Conservation (phyloP, 495 filamentous ascomycete species). For the Aspergillus leporis region DNA sequence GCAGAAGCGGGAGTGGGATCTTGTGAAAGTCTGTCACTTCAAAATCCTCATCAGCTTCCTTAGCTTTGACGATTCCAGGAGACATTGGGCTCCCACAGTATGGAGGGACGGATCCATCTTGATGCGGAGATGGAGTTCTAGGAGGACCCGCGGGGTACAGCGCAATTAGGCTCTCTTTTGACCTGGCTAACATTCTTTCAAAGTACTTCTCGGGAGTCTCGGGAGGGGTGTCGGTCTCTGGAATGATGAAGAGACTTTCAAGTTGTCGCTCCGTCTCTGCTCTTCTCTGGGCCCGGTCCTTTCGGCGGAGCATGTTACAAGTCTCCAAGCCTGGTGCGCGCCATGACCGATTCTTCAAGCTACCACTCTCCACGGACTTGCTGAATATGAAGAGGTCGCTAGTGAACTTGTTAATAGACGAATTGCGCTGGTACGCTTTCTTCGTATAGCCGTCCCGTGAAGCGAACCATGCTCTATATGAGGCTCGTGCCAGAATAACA, state of each 20-base stretch:
- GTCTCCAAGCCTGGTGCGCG: slow-evolving; percentile 25
- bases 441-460: slow-evolving; percentile 20
- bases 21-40: slow-evolving; percentile 17
- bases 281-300: slow-evolving; percentile 15
- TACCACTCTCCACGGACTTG: slow-evolving; percentile 21
- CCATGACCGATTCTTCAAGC: slow-evolving; percentile 19
- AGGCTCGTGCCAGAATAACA: slow-evolving; percentile 29
- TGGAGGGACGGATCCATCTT: neutral
- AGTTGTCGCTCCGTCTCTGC: slow-evolving; percentile 16
- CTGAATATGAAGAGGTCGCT: slow-evolving; percentile 28
- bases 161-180: neutral
- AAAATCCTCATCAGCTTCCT: slow-evolving; percentile 9
- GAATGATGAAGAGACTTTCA: slow-evolving; percentile 22
- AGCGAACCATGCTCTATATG: slow-evolving; percentile 34
- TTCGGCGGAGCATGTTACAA: slow-evolving; percentile 23
- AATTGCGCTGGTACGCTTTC: slow-evolving; percentile 17
- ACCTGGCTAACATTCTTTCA: slow-evolving; percentile 14
- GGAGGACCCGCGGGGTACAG: neutral
- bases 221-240: slow-evolving; percentile 2
- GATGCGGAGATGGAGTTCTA: slow-evolving; percentile 4
- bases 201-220: slow-evolving; percentile 9
- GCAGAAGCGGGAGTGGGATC: slow-evolving; percentile 15
- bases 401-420: slow-evolving; percentile 19
- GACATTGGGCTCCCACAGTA: slow-evolving; percentile 5
- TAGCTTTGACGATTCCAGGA: slow-evolving; percentile 13